Conservation (phyloP, 1,139 yeast species). For the Suhomyces ambrosiae region DNA sequence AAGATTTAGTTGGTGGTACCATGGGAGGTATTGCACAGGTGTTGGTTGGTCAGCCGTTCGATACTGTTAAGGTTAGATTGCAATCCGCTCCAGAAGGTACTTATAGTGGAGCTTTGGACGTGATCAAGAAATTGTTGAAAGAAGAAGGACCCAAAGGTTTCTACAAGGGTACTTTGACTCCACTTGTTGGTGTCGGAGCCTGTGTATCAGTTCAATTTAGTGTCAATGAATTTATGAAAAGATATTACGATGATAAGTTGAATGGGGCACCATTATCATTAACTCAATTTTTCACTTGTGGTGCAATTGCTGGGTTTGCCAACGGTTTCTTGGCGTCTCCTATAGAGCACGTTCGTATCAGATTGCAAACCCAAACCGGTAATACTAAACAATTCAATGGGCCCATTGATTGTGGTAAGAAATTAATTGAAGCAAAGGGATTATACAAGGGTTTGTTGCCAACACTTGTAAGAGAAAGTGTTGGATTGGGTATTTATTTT, state of each 20-base stretch:
- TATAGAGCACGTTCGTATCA: conserved; percentile 88
- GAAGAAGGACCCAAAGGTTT: conserved; percentile 82
- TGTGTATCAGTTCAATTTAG: conserved; percentile 82
- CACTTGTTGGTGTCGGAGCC: conserved; percentile 91
- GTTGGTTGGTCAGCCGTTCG: conserved; percentile 94
- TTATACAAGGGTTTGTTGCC: conserved; percentile 79
- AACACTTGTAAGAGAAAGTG: conserved; percentile 77
- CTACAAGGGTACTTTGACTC: conserved; percentile 83
- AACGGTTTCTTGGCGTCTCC: conserved; percentile 88
- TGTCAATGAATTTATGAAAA: conserved; percentile 91
- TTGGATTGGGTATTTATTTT: conserved; percentile 89
- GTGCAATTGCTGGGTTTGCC: conserved; percentile 87
- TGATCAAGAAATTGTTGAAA: conserved; percentile 63
- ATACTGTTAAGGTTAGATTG: conserved; percentile 87
- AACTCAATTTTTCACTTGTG: conserved; percentile 72
- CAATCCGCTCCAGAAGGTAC: conserved; percentile 84
- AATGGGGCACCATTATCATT: conserved; percentile 46
- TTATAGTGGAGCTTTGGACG: conserved; percentile 75
- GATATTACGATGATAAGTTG: conserved; percentile 54
- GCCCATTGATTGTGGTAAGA: conserved; percentile 75
- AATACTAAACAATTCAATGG: conserved; percentile 57
- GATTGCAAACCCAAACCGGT: conserved; percentile 81
- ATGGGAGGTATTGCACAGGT: conserved; percentile 95
- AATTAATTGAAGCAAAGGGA: conserved; percentile 56
- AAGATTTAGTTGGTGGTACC: conserved; percentile 88